phyloP scores from a whole-genome alignment of 1,284 basidiomycete species.

The Trichosporon asahii region DNA sequence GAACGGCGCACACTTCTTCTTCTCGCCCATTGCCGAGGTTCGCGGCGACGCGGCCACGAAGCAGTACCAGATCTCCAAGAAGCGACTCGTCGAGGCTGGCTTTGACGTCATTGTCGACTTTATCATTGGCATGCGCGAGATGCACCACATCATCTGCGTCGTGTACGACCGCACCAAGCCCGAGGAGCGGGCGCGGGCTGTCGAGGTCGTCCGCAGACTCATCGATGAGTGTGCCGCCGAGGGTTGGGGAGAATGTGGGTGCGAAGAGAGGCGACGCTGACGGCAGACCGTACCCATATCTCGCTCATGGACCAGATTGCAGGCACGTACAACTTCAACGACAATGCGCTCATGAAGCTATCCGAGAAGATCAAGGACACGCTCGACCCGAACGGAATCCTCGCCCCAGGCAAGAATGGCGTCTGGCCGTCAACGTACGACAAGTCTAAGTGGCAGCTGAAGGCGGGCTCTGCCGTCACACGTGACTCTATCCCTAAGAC shows the following conservation, averaged over 20 bases:
- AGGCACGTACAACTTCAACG: constrained; percentile 28
- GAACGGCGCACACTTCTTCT: constrained; percentile 19
- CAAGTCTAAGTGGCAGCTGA: constrained; percentile 16
- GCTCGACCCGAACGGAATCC: constrained; percentile 39
- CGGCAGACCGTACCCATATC: constrained; percentile 27
- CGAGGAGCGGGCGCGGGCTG: constrained; percentile 27
- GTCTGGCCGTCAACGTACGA: constrained; percentile 14
- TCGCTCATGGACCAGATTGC: constrained; percentile 30
- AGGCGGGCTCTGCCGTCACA: neutral
- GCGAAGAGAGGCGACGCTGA: neutral
- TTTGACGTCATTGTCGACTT: constrained; percentile 20
- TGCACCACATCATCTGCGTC: constrained; percentile 22
- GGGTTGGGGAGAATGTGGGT: constrained; percentile 33
- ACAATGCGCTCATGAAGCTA: constrained; percentile 31
- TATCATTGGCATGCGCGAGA: constrained; percentile 18
- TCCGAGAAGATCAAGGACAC: constrained; percentile 38
- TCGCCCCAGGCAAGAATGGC: constrained; percentile 32
- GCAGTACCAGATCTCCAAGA: constrained; percentile 14
- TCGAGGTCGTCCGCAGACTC: constrained; percentile 23
- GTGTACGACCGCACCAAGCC: constrained; percentile 33
- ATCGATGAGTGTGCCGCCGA: constrained; percentile 31
- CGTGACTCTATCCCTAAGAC: neutral
- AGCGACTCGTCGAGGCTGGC: constrained; percentile 8
- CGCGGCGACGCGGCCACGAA: constrained; percentile 11
- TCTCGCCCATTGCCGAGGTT: constrained; percentile 17